Base-by-base conservation (phyloP, 75 land plant genomes). In the Ceratopteris richardii region DNA sequence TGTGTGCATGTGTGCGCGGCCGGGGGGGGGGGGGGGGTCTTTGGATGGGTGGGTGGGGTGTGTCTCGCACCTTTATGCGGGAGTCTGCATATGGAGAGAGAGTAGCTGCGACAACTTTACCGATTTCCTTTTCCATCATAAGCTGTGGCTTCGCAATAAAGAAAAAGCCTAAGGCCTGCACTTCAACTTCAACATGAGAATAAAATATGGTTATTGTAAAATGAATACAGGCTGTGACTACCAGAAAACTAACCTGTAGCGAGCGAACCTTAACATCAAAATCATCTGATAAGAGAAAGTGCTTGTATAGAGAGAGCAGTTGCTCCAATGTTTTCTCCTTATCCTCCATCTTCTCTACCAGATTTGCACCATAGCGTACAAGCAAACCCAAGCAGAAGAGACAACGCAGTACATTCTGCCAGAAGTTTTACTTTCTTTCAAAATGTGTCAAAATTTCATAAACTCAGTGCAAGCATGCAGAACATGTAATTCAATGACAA, bases 371-470 rank as follows among this genome's bases (percentile, higher is more conserved):
- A 75, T 87, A 87, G 43, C 99, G 88, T 31, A 84, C 77, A 36
- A 95, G 81, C 47, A 80, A 62, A 33, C 99, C 99, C 40, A 95
- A 76, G 55, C 99, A 95, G 58, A 95, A 95, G 54, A 95, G 80
- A 37, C 79, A 87, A 16, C 99, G 88, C 37, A 87, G 78, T 16
- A 87, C 72, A 72, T 72, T 78, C 99, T 95, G 82, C 57, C 80
- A 64, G 42, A 43, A 61, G 31, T 42, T 21, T n/a, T 42, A 46
- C 19, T 18, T 12, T 42, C 44, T 12, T 12, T 12, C 44, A 42
- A 42, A 12, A 42, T 17, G 17, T 12, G 12, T 17, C 12, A 42
- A 17, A 12, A 17, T 17, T 12, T 12, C 44, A 42, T 12, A 17
- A 42, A 17, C 12, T 42, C 44, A 12, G 16, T 42, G 17, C 12